A percentile compares a stretch with the other conserved stretches of the same genome.
These are phyloP conservation scores for Aegilops speltoides DNA, from an alignment of 176 grass and related monocot genomes.

Conservation along the genomic window DNA sequence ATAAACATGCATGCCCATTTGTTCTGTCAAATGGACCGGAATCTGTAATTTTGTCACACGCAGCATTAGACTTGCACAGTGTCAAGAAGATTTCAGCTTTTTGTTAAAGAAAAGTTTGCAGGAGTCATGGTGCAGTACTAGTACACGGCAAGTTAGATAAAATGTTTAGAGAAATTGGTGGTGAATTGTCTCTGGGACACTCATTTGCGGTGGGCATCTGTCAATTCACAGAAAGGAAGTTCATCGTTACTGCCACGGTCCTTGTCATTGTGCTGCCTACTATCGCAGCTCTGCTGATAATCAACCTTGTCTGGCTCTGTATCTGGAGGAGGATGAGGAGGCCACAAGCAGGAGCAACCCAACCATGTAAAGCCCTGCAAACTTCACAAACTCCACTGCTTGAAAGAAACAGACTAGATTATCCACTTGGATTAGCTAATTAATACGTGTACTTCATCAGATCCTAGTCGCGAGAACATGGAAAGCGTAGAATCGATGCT, in stretches of 20 bases:
- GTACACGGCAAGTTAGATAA: background rate
- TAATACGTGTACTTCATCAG: background rate
- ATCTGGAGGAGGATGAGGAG: background rate
- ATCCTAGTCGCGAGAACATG: background rate
- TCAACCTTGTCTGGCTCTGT: constrained; percentile 36
- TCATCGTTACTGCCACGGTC: constrained; percentile 1
- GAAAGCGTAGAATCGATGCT: constrained; percentile 31
- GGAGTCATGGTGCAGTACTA: background rate
- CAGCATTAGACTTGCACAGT: background rate
- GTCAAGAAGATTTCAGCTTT: too few relatives aligned
- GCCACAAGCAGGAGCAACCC: background rate
- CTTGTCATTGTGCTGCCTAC: constrained; percentile 19
- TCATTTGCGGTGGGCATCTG: background rate
- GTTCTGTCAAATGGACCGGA: background rate
- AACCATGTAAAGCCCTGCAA: constrained; percentile 25
- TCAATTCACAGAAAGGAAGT: constrained; percentile 22
- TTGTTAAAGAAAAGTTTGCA: too few relatives aligned
- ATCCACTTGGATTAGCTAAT: background rate
- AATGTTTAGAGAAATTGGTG: background rate
- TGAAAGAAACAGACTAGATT: background rate
- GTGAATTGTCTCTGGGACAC: background rate
- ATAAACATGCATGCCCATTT: background rate
- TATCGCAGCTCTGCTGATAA: constrained; percentile 25
- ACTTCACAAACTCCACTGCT: background rate
- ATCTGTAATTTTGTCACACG: background rate